phyloP scores from a whole-genome alignment of 352 stramenopile genomes.

The Phytophthora citricola region DNA sequence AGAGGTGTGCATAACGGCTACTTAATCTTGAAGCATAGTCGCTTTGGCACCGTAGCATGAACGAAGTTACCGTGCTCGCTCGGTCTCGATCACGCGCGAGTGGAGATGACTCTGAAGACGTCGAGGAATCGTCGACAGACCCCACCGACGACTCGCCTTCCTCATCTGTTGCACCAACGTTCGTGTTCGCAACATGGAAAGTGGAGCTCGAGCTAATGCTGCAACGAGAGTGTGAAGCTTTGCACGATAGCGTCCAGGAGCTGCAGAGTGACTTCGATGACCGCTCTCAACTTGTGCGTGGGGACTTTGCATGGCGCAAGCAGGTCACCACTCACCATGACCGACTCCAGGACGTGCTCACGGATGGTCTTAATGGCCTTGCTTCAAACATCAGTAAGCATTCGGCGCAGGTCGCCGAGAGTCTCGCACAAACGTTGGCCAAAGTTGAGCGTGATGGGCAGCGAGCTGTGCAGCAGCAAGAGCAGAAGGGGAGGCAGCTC shows the following conservation, averaged over 20 bases:
- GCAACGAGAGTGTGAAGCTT: slow-evolving; percentile 17
- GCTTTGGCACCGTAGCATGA: not conserved
- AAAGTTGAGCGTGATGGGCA: slow-evolving; percentile 42
- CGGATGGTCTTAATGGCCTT: slow-evolving; percentile 30
- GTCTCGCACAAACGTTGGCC: slow-evolving; percentile 47
- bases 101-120: not conserved
- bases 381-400: slow-evolving; percentile 34
- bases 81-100: not conserved
- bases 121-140: not conserved
- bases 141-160: not conserved
- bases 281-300: slow-evolving; percentile 60
- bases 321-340: slow-evolving; percentile 58
- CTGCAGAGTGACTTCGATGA: slow-evolving; percentile 66
- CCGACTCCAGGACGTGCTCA: slow-evolving; percentile 50
- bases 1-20: no score
- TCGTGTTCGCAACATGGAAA: slow-evolving; percentile 48
- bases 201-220: slow-evolving; percentile 43
- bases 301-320: slow-evolving; percentile 70
- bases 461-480: slow-evolving; percentile 47
- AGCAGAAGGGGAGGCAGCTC: slow-evolving; percentile 55
- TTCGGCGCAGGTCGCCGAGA: slow-evolving; percentile 39
- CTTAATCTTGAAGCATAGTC: no score
- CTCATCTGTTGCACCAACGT: slow-evolving; percentile 10
- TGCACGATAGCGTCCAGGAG: slow-evolving; percentile 42
- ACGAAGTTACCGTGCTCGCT: not conserved